Evolutionary conservation across 495 filamentous ascomycete genomes (phyloP), one percentile per base, ranked within the genome.

Genomic region (Penicillium odoratum): DNA sequence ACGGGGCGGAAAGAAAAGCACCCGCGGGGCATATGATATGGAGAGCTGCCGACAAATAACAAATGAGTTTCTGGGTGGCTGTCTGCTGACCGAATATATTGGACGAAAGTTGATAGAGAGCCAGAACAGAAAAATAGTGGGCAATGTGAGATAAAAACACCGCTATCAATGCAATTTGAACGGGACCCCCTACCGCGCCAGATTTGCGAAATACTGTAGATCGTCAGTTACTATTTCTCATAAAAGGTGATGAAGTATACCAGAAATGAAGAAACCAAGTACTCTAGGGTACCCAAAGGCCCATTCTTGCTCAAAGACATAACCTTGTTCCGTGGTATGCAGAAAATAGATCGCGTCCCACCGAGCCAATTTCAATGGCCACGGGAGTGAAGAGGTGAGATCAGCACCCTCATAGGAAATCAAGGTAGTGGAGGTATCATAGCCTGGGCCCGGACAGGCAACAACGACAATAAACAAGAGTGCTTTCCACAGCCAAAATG

Each of bases 261-360:
- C 77, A 61, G 68, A 73, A 36, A 73, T 64, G 15, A 85, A 53
- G 16, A 67, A 56, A 6, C 64, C 57, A 30, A 92, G 69, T 36
- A 83, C 51, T 46, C 77, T 71, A 5, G 87, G 80, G 57, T 87
- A 84, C 1, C 91, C 88, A 75, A 96, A 98, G 1, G 95, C 94
- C 92, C 93, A 98, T 74, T 97, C 92, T 74, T 98, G 95, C 73
- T 98, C 94, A 73, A 88, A 93, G 9, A 86, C 50, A 59, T 97
- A 92, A 25, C 91, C 92, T 33, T 85, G 76, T 53, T 81, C 75
- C 0, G 91, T 86, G 45, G 77, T 70, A 53, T 85, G 82, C 34
- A 87, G 75, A 64, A 90, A 98, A 69, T 97, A 98, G 52, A 98
- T 86, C 36, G 89, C 87, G 67, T 98, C 94, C 94, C 94, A 98